Conservation (phyloP, 75 land plant species). For the Azolla pinnata region DNA sequence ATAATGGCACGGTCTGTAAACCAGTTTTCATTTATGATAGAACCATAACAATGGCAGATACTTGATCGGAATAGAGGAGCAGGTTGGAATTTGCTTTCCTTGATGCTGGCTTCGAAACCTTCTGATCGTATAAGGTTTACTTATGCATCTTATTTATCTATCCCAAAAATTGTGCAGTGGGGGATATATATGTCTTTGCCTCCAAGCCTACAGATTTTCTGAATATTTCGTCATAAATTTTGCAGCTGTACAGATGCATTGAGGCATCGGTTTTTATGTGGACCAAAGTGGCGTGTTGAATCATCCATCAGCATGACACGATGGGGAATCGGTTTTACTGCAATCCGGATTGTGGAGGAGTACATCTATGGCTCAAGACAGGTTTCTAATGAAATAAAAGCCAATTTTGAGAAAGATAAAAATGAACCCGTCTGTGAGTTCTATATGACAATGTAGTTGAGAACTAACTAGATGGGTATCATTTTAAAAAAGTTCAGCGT, state of each 20-base stretch:
- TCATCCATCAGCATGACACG: slow-evolving; percentile 69
- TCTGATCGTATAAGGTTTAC: slow-evolving; percentile 77
- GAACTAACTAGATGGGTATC: too few relatives aligned
- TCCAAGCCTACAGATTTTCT: too few relatives aligned
- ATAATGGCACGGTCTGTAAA: not conserved
- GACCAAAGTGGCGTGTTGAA: slow-evolving; percentile 74
- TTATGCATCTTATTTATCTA: not conserved
- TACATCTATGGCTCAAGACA: slow-evolving; percentile 70
- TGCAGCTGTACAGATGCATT: slow-evolving; percentile 76
- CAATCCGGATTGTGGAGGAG: slow-evolving; percentile 82
- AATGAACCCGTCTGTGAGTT: too few relatives aligned
- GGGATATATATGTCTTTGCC: too few relatives aligned
- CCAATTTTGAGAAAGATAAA: too few relatives aligned
- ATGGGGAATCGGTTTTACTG: slow-evolving; percentile 90
- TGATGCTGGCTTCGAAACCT: slow-evolving; percentile 66
- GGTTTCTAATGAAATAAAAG: too few relatives aligned
- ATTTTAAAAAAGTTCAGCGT: too few relatives aligned
- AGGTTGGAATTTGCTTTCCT: slow-evolving; percentile 80
- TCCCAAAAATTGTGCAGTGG: not conserved
- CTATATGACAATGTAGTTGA: too few relatives aligned
- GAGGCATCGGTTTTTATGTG: slow-evolving; percentile 86
- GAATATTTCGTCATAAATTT: not conserved
- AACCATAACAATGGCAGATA: slow-evolving; percentile 32
- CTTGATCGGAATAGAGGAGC: slow-evolving; percentile 90
- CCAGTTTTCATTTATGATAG: not conserved